Percentiles rank a stretch among this genome's conserved stretches.
Conservation (phyloP, 2,329 filamentous ascomycete species). For the Penicillium sp. region DNA sequence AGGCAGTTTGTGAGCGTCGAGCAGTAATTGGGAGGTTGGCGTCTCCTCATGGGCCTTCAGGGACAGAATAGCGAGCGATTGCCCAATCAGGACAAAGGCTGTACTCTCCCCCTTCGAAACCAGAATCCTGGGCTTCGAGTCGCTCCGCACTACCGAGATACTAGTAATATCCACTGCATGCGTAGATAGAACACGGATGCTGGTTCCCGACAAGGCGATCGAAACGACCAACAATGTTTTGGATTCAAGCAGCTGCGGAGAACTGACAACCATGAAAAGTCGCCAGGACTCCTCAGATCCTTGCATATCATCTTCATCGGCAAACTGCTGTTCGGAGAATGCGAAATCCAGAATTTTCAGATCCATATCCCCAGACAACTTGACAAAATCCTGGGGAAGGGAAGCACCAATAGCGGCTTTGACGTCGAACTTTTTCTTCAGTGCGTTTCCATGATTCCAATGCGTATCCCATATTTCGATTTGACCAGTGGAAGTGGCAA, state of each 20-base stretch:
- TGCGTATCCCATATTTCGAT: conserved; percentile 87
- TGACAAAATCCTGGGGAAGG: conserved; percentile 59
- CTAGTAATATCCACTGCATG: conserved; percentile 68
- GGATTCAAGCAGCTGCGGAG: conserved; percentile 52
- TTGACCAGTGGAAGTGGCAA: conserved; percentile 73
- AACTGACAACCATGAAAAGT: conserved; percentile 62
- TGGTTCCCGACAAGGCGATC: conserved; percentile 59
- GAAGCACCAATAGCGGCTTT: conserved; percentile 64
- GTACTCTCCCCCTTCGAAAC: conserved; percentile 77
- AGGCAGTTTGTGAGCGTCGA: conserved; percentile 64
- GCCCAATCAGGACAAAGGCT: conserved; percentile 78
- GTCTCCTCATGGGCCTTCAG: conserved; percentile 67
- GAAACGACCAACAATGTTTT: conserved; percentile 77
- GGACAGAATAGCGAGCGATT: conserved; percentile 75
- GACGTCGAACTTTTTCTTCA: conserved; percentile 71
- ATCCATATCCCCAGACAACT: conserved; percentile 56
- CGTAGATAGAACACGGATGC: conserved; percentile 62
- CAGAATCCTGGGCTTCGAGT: conserved; percentile 66
- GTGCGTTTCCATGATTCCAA: conserved; percentile 78
- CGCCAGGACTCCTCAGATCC: conserved; percentile 51
- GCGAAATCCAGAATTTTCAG: conserved; percentile 80
- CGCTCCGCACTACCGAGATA: conserved; percentile 47
- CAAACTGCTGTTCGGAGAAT: conserved; percentile 47
- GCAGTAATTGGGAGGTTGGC: conserved; percentile 73
- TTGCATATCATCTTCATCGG: conserved; percentile 48